phyloP scores from a whole-genome alignment of 805 yeast genomes.

The Scheffersomyces ergatensis region DNA sequence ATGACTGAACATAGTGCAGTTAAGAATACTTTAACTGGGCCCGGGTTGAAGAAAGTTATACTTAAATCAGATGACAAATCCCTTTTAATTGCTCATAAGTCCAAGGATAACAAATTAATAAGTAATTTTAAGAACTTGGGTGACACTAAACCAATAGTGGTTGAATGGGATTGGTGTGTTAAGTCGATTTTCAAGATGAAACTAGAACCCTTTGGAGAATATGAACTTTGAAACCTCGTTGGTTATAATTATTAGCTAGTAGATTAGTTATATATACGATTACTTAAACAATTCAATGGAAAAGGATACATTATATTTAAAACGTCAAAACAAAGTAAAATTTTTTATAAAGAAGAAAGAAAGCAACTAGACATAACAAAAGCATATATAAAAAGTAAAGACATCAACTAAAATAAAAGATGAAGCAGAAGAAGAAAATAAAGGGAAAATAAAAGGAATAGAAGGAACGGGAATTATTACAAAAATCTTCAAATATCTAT shows the following conservation, averaged over 20 bases:
- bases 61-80: not conserved
- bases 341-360: no score
- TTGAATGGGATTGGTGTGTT: conserved; percentile 69
- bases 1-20: conserved; percentile 23
- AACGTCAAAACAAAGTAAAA: no score
- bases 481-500: conserved; percentile 40
- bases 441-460: not conserved
- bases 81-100: conserved; percentile 28
- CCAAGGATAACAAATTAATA: conserved; percentile 34
- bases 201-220: conserved; percentile 14
- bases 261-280: no score
- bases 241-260: no score
- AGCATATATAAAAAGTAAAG: not conserved
- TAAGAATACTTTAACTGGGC: conserved; percentile 13
- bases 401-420: not conserved
- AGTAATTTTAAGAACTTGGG: conserved; percentile 15
- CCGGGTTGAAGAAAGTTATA: not conserved
- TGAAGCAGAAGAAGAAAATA: not conserved
- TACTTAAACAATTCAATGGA: no score
- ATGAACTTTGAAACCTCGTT: not conserved
- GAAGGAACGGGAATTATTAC: not conserved
- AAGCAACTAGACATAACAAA: not conserved
- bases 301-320: no score
- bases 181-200: conserved; percentile 50
- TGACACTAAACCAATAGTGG: conserved; percentile 18